A percentile compares a stretch with the other conserved stretches of the same genome.
Evolutionary conservation across 2,329 filamentous ascomycete genomes (phyloP).

Genomic region (Colletotrichum musae): DNA sequence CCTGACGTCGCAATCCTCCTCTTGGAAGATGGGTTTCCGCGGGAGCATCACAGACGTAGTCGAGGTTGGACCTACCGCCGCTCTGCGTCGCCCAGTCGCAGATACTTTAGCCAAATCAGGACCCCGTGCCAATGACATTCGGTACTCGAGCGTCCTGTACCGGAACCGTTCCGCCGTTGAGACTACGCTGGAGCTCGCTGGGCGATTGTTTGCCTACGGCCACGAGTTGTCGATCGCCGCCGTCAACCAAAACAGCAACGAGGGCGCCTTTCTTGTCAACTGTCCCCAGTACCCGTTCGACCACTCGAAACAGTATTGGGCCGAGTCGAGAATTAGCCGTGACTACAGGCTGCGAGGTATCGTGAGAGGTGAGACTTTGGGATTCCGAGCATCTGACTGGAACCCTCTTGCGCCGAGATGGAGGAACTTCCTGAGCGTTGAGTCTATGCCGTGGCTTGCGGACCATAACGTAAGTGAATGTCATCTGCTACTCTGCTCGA

Average conservation of each 20-base stretch:
- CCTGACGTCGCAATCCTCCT: neutral
- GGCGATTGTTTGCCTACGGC: conserved; percentile 4
- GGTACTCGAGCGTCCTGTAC: conserved; percentile 44
- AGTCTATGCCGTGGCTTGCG: conserved; percentile 58
- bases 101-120: neutral
- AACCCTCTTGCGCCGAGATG: conserved; percentile 29
- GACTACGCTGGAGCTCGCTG: conserved; percentile 6
- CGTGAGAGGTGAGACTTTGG: conserved; percentile 28
- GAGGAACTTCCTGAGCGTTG: conserved; percentile 43
- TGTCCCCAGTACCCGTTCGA: conserved; percentile 47
- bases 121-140: neutral
- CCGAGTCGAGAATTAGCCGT: conserved; percentile 17
- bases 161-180: neutral
- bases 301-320: conserved; percentile 26
- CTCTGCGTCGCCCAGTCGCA: neutral
- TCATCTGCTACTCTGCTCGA: too few relatives aligned
- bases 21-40: conserved; percentile 31
- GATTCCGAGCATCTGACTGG: conserved; percentile 38
- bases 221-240: neutral
- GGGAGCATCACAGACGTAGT: conserved; percentile 7
- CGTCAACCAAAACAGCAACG: neutral
- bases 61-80: conserved; percentile 1
- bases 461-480: conserved; percentile 53
- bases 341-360: conserved; percentile 22
- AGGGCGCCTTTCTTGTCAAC: conserved; percentile 8